These are phyloP conservation scores for Xylariales sp. DNA, from an alignment of 2,329 filamentous ascomycete species.

Conservation along the genomic window DNA sequence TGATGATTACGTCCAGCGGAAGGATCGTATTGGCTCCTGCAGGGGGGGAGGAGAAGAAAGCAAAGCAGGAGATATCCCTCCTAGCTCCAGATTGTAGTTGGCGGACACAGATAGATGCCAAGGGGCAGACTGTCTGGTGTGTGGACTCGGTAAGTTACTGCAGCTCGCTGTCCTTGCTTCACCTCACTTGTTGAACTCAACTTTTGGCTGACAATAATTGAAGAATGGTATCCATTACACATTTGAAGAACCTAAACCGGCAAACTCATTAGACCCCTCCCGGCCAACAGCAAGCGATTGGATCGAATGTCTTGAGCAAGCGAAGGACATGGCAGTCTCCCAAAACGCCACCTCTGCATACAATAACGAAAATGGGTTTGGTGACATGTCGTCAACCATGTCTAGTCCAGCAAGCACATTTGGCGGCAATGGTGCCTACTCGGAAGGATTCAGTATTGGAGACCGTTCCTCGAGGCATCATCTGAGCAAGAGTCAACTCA, in stretches of 20 bases:
- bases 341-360: slow-evolving; percentile 66
- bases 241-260: slow-evolving; percentile 87
- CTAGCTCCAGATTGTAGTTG: slow-evolving; percentile 71
- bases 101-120: slow-evolving; percentile 77
- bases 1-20: slow-evolving; percentile 91
- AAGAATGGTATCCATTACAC: slow-evolving; percentile 72
- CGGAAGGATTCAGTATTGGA: slow-evolving; percentile 42
- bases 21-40: slow-evolving; percentile 86
- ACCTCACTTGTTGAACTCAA: slow-evolving; percentile 39
- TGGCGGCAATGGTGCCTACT: slow-evolving; percentile 51
- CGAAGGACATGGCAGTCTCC: slow-evolving; percentile 76
- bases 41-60: slow-evolving; percentile 91
- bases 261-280: slow-evolving; percentile 50
- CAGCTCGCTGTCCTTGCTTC: slow-evolving; percentile 7
- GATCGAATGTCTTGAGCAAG: slow-evolving; percentile 83
- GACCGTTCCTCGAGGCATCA: slow-evolving; percentile 54
- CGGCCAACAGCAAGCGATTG: slow-evolving; percentile 77
- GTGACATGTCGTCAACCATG: slow-evolving; percentile 64
- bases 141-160: slow-evolving; percentile 78
- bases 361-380: slow-evolving; percentile 61
- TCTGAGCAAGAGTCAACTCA: slow-evolving; percentile 55
- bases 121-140: slow-evolving; percentile 82
- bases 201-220: slow-evolving; percentile 27
- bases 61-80: slow-evolving; percentile 88
- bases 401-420: slow-evolving; percentile 76